phyloP scores from a whole-genome alignment of 192 early-diverging fungal genomes.

The Backusella morwellensis region DNA sequence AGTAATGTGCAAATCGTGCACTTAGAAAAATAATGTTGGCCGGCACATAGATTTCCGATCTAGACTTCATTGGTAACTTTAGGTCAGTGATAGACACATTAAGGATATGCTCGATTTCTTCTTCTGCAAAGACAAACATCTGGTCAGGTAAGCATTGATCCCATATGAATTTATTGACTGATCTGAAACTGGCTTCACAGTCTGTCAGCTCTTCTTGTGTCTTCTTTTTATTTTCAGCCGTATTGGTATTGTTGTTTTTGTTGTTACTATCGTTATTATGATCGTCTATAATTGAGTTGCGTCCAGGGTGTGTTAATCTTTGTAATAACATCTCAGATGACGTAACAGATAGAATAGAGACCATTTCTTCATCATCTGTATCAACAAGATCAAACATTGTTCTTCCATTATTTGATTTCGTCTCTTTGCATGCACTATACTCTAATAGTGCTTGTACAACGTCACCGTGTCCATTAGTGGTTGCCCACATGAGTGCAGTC shows the following conservation, averaged over 20 bases:
- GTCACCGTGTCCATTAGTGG: constrained; percentile 77
- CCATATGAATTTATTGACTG: constrained; percentile 68
- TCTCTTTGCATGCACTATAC: constrained; percentile 66
- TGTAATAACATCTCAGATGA: constrained; percentile 27
- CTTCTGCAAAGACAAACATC: constrained; percentile 91
- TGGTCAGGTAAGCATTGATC: constrained; percentile 80
- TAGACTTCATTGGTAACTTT: constrained; percentile 54
- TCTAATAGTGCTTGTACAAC: constrained; percentile 75
- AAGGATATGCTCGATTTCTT: constrained; percentile 71
- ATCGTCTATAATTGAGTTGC: not conserved
- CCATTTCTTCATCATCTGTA: constrained; percentile 50
- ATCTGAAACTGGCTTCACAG: constrained; percentile 21
- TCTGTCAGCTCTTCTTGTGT: not conserved
- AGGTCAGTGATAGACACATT: constrained; percentile 67
- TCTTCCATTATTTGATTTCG: constrained; percentile 67
- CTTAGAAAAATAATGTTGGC: constrained; percentile 89
- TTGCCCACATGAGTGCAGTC: constrained; percentile 92
- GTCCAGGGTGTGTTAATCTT: constrained; percentile 5
- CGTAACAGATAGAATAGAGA: constrained; percentile 61
- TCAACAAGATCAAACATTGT: constrained; percentile 75
- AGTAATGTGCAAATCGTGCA: constrained; percentile 87
- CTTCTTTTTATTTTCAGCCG: not conserved
- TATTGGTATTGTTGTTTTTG: not conserved
- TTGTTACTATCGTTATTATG: not conserved
- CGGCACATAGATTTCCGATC: constrained; percentile 63